Evolutionary conservation across 192 early-diverging fungal genomes (phyloP), one percentile per base, ranked within the genome.

Genomic region (Coemansia sp.): DNA sequence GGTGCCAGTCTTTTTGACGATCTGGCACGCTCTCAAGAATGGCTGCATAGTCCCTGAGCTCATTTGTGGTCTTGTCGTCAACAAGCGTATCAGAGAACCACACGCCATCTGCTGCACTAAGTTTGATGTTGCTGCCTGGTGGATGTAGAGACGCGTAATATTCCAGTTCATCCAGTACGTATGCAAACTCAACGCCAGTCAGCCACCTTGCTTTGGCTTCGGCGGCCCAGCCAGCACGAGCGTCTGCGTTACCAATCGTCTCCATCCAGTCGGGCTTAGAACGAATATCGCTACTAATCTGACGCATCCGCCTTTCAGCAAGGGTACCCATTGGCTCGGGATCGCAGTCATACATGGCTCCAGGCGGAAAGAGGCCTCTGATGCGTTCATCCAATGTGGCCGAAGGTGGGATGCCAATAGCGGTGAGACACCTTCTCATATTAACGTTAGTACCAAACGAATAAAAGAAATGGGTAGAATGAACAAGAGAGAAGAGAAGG

Each of bases 151-250:
- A 20, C 7, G 59, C 57, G 29, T 63, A 72, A 52, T 68, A 77
- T 3, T 69, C 54, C 11, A 84, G 63, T 51, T 85, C 84, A 3
- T 65, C 27, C 15, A 78, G 41, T 24, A 73, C 33, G 24, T 71
- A 71, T 1, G 47, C 38, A 31, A 82, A 24, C 20, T 73, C 67
- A 1, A 15, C 15, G 9, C 78, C 73, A 6, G 44, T 55, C 22
- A 78, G 67, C 18, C 29, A 44, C 16, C 46, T 29, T 9, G 40
- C 38, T 8, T 24, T 13, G 10, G 59, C 47, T 27, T 63, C 52
- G 20, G 60, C 15, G n/a, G 62, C 43, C 51, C 78, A 75, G 36
- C 8, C 36, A 8, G 36, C 36, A 9, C 36, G 36, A 36, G 5
- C 8, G 36, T 36, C 36, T 5, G 36, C 36, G 36, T 36, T 9